Evolutionary conservation across 805 yeast species (phyloP).

Genomic region (Candida sonorensis): DNA sequence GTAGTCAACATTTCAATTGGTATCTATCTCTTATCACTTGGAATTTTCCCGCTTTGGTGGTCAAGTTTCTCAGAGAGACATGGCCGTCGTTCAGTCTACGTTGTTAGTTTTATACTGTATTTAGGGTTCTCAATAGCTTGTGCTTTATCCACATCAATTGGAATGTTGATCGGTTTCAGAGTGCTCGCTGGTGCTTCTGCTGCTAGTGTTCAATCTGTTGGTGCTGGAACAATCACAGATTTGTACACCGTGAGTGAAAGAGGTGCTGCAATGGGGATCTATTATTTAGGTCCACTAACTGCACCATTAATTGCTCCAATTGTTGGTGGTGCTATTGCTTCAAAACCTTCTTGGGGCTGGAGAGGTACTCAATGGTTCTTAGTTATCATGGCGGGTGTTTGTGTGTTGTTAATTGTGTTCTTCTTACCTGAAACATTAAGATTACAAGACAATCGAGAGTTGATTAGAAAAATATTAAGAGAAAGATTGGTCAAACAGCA

Average conservation of each 20-base stretch:
- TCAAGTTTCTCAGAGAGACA: conserved; percentile 66
- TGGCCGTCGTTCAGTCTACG: conserved; percentile 71
- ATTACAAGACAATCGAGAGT: conserved; percentile 51
- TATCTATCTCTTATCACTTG: conserved; percentile 63
- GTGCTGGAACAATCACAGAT: conserved; percentile 85
- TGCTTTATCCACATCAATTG: conserved; percentile 55
- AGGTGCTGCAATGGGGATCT: conserved; percentile 75
- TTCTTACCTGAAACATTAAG: conserved; percentile 80
- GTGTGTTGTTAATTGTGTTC: conserved; percentile 42
- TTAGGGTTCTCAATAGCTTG: conserved; percentile 67
- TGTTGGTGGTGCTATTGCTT: conserved; percentile 66
- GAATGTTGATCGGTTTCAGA: conserved; percentile 60
- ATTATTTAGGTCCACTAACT: conserved; percentile 71
- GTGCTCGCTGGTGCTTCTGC: conserved; percentile 73
- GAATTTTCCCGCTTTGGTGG: conserved; percentile 88
- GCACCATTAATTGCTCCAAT: conserved; percentile 82
- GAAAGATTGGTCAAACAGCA: conserved; percentile 31
- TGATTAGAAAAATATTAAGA: conserved; percentile 39
- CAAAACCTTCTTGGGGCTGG: conserved; percentile 65
- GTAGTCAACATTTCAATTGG: conserved; percentile 77
- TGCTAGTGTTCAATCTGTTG: conserved; percentile 82
- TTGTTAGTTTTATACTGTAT: conserved; percentile 58
- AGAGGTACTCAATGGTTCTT: conserved; percentile 84
- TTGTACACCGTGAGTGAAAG: conserved; percentile 59
- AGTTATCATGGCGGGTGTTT: conserved; percentile 57